These are phyloP conservation scores for Ilex paraguariensis DNA, from an alignment of 305 asterid species.

Conservation along the genomic window DNA sequence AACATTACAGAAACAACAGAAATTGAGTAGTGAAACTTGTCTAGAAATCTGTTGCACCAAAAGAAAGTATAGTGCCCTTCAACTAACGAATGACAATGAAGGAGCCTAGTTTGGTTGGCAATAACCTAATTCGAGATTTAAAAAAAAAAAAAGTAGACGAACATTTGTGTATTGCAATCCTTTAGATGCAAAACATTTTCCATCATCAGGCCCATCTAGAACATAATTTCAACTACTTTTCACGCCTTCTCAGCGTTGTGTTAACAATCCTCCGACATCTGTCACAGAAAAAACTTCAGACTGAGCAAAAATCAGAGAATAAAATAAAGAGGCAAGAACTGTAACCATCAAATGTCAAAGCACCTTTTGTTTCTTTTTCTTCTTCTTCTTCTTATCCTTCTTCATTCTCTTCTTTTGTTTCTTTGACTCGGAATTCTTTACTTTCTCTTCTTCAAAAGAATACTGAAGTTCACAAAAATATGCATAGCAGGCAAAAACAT, in stretches of 20 bases:
- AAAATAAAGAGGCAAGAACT: slow-evolving; percentile 5
- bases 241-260: slow-evolving; percentile 22
- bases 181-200: no score
- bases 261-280: slow-evolving; percentile 35
- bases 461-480: slow-evolving; percentile 35
- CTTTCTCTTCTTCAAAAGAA: slow-evolving; percentile 27
- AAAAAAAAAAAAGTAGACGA: no score
- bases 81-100: no score
- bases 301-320: slow-evolving; percentile 2
- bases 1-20: no score
- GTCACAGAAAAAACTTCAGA: slow-evolving; percentile 20
- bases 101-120: no score
- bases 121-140: no score
- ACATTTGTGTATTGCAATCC: no score
- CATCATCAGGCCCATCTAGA: not conserved
- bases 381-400: slow-evolving; percentile 34
- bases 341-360: slow-evolving; percentile 1
- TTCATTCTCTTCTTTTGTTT: slow-evolving; percentile 51
- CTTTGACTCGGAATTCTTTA: slow-evolving; percentile 23
- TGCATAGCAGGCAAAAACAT: not conserved
- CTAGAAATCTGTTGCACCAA: no score
- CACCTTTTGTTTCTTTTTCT: slow-evolving; percentile 48
- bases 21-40: no score
- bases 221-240: slow-evolving; percentile 56
- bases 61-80: no score